Conservation (phyloP, 306 rosid genomes). For the Trifolium fragiferum region DNA sequence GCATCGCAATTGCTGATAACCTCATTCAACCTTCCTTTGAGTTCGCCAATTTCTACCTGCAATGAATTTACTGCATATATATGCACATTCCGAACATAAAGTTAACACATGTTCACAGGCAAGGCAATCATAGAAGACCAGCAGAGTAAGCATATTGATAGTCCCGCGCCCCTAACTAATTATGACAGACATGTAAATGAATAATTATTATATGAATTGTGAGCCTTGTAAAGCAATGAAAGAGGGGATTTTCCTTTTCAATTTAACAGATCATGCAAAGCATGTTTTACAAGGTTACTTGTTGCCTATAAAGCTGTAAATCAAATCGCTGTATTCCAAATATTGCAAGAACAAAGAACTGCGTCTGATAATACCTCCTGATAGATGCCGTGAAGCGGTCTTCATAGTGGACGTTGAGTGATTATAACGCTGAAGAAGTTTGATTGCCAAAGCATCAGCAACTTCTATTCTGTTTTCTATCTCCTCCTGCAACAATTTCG, state of each 20-base stretch:
- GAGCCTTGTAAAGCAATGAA: constrained; percentile 5
- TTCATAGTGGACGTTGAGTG: constrained; percentile 78
- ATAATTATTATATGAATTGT: neutral
- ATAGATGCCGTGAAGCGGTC: constrained; percentile 80
- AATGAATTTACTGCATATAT: constrained; percentile 70
- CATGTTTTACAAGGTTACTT: constrained; percentile 2
- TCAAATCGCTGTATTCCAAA: constrained; percentile 4
- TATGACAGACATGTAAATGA: constrained; percentile 20
- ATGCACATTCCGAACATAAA: constrained; percentile 18
- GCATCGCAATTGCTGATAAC: constrained; percentile 90
- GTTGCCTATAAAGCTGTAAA: neutral
- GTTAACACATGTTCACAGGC: constrained; percentile 35
- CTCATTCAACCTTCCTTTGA: constrained; percentile 92
- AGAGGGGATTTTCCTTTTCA: constrained; percentile 26
- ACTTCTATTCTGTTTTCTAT: constrained; percentile 84
- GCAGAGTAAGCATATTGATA: neutral
- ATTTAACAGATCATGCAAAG: constrained; percentile 27
- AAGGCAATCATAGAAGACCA: constrained; percentile 5
- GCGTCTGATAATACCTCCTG: constrained; percentile 68
- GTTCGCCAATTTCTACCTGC: constrained; percentile 92
- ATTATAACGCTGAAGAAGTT: constrained; percentile 86
- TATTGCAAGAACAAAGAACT: constrained; percentile 19
- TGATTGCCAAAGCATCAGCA: constrained; percentile 81
- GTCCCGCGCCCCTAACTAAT: constrained; percentile 1
- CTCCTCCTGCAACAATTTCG: constrained; percentile 69